Conservation (phyloP, 768 basidiomycete species). For the Tricholoma terreum region DNA sequence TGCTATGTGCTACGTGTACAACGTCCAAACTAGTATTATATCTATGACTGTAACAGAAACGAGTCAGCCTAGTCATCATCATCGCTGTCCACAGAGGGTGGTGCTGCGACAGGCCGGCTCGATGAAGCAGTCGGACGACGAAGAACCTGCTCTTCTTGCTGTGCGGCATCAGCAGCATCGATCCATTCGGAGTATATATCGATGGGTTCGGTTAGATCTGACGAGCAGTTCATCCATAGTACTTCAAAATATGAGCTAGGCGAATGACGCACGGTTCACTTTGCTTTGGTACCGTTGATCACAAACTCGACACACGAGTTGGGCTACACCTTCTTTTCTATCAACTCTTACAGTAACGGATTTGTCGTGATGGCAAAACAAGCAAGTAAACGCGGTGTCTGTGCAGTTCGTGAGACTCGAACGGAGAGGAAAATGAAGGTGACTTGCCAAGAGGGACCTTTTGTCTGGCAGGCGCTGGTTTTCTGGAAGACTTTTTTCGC, state of each 20-base stretch:
- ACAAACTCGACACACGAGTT: constrained; percentile 79
- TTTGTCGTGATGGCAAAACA: constrained; percentile 89
- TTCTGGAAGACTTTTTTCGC: constrained; percentile 86
- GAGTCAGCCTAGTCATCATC: constrained; percentile 35
- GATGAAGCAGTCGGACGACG: constrained; percentile 61
- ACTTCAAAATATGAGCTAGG: constrained; percentile 11
- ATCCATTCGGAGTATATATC: constrained; percentile 94
- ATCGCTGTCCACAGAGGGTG: constrained; percentile 46
- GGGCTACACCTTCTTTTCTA: constrained; percentile 79
- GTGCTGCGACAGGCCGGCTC: constrained; percentile 45
- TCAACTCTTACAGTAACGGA: constrained; percentile 84
- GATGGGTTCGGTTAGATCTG: constrained; percentile 84
- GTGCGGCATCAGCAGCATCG: constrained; percentile 82
- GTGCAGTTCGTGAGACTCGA: constrained; percentile 5
- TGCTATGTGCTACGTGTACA: constrained; percentile 9
- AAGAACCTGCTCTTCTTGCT: constrained; percentile 52
- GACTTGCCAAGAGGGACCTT: constrained; percentile 71
- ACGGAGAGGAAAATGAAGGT: not conserved
- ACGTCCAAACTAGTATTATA: constrained; percentile 13
- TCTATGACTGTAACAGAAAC: constrained; percentile 6
- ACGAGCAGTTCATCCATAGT: not conserved
- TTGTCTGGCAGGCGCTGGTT: constrained; percentile 64
- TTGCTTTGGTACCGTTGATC: constrained; percentile 87
- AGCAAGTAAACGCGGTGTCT: constrained; percentile 84
- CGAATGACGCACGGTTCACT: constrained; percentile 66